These are phyloP conservation scores for Urostyla sp. DNA, from an alignment of 73 alveolate genomes.

Conservation along the genomic window DNA sequence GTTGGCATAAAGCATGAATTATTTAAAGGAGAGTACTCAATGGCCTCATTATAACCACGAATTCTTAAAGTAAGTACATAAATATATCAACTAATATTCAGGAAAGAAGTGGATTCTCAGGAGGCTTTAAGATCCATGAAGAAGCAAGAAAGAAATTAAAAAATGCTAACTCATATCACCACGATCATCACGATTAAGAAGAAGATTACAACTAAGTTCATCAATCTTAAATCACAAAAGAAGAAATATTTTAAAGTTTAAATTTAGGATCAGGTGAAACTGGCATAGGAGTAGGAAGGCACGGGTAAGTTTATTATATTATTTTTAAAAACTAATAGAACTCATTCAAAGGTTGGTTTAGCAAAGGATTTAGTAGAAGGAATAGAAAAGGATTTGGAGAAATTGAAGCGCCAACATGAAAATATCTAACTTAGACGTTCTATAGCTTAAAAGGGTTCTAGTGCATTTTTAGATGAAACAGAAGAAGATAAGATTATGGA, in stretches of 20 bases:
- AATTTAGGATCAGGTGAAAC: slow-evolving; percentile 21
- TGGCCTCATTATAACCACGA: not conserved
- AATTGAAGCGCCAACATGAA: slow-evolving; percentile 55
- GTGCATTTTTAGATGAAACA: slow-evolving; percentile 53
- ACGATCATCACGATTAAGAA: not conserved
- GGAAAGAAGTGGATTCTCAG: slow-evolving; percentile 55
- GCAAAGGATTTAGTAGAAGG: slow-evolving; percentile 65
- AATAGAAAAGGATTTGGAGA: slow-evolving; percentile 65
- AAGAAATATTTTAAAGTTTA: slow-evolving; percentile 53
- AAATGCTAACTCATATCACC: not conserved
- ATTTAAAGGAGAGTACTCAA: not conserved
- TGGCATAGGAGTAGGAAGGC: slow-evolving; percentile 44
- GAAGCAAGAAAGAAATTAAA: slow-evolving; percentile 13
- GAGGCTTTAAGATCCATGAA: slow-evolving; percentile 69
- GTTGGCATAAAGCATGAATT: slow-evolving; percentile 8
- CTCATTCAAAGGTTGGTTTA: slow-evolving; percentile 40
- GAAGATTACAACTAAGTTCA: slow-evolving; percentile 4
- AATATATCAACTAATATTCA: not conserved
- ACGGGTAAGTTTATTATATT: slow-evolving; percentile 30
- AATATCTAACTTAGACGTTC: slow-evolving; percentile 51
- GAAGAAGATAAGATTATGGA: slow-evolving; percentile 44
- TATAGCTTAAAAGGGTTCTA: slow-evolving; percentile 27
- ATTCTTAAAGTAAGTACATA: not conserved
- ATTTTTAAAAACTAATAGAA: not conserved
- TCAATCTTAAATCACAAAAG: slow-evolving; percentile 43